Conservation (phyloP, 371 early-diverging fungal genomes). For the Actinomortierella wolfii region DNA sequence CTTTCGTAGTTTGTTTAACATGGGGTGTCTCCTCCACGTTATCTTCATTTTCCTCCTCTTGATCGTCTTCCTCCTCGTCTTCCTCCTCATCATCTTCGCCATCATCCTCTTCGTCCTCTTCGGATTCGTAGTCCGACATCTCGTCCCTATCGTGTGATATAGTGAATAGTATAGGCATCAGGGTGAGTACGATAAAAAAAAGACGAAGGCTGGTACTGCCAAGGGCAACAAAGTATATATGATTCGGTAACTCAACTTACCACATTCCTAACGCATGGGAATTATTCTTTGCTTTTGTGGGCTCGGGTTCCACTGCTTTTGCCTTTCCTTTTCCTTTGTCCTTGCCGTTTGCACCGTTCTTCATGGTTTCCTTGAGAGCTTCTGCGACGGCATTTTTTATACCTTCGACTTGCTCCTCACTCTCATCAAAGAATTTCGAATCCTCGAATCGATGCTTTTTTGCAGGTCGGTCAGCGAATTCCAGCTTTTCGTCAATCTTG, state of each 20-base stretch:
- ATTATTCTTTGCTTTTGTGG: slow-evolving; percentile 20
- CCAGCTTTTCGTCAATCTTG: slow-evolving; percentile 85
- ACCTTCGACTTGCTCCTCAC: slow-evolving; percentile 74
- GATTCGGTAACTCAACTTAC: slow-evolving; percentile 26
- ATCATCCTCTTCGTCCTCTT: slow-evolving; percentile 47
- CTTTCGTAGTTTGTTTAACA: slow-evolving; percentile 15
- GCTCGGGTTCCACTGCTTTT: slow-evolving; percentile 11
- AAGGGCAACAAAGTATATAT: neutral
- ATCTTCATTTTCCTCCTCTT: slow-evolving; percentile 23
- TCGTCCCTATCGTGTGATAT: slow-evolving; percentile 20
- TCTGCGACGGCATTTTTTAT: slow-evolving; percentile 72
- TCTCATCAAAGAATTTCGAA: slow-evolving; percentile 69
- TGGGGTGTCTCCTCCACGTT: slow-evolving; percentile 16
- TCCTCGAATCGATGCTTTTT: slow-evolving; percentile 87
- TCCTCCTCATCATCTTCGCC: slow-evolving; percentile 40
- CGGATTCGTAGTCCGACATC: slow-evolving; percentile 49
- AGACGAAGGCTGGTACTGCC: slow-evolving; percentile 11
- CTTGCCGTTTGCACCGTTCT: slow-evolving; percentile 28
- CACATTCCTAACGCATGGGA: slow-evolving; percentile 42
- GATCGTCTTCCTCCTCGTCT: slow-evolving; percentile 31
- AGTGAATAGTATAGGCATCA: slow-evolving; percentile 12
- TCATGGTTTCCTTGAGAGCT: slow-evolving; percentile 48
- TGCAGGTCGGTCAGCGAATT: slow-evolving; percentile 59
- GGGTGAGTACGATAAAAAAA: slow-evolving; percentile 23
- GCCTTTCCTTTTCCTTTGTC: slow-evolving; percentile 52